Evolutionary conservation across 257 asterid species (phyloP), one percentile per base, ranked within the genome.

Genomic region (Eucommia ulmoides): DNA sequence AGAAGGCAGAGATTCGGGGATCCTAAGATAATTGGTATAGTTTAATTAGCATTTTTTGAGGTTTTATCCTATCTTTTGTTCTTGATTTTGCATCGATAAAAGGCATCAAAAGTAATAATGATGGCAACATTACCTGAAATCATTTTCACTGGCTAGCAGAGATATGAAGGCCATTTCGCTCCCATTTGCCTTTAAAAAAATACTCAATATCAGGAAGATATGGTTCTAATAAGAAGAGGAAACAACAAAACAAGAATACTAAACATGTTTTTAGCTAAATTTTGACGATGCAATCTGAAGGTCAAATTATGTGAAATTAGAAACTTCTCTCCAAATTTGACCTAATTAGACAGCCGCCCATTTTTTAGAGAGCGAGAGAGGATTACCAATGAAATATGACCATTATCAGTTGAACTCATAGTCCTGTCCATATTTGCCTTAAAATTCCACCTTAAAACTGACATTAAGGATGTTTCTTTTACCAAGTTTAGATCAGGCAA

Each of bases 401-500:
- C 91, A 72, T 73, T 77, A 57, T 65, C 64, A 3, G 64, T 65
- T 33, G 92, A 81, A 74, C 79, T 68, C 54, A 79, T 69, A 64
- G 70, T 65, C 75, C 72, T 77, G 64, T 77, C 85, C 84, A 88
- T 60, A 75, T 79, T 76, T 70, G 81, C 67, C 73, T 74, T 79
- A 71, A 81, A 58, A 59, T 77, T 83, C 97, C 94, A 88, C 70
- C 93, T 73, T 26, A 88, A 75, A 52, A 72, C 68, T 41, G 93
- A 65, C 56, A 60, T 60, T 49, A 83, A 67, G 51, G 97, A 74
- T 64, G 74, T 49, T 54, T 70, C 81, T 62, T 74, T 80, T 69
- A 81, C 83, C 71, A 83, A 59, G 63, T 76, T 79, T 42, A 88
- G 82, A 71, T 73, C 72, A 64, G 94, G 93, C 79, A 88, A 66